phyloP scores from a whole-genome alignment of 2,329 filamentous ascomycete genomes.

The Xylariaceae sp. region DNA sequence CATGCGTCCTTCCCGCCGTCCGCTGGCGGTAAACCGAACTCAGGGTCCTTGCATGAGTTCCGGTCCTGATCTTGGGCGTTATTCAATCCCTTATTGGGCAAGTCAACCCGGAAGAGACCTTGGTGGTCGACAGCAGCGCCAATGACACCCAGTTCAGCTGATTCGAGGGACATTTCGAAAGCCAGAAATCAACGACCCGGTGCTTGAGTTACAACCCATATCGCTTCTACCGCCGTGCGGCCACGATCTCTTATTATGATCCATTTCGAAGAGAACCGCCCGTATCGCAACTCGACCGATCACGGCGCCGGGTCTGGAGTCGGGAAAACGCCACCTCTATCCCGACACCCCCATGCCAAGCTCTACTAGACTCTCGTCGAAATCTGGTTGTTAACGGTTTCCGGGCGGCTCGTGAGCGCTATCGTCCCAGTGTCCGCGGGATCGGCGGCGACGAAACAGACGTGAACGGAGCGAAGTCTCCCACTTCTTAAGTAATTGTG shows the following conservation, averaged over 20 bases:
- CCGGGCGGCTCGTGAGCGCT: too few species aligned
- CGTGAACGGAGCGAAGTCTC: too few species aligned
- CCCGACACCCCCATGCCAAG: background rate
- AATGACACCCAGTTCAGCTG: slow-evolving; percentile 1
- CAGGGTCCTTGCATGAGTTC: slow-evolving; percentile 1
- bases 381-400: too few species aligned
- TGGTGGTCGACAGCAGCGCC: background rate
- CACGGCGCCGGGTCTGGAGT: slow-evolving; percentile 1
- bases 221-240: background rate
- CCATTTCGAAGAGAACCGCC: background rate
- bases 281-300: slow-evolving; percentile 5
- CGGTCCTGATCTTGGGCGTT: background rate
- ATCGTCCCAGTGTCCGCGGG: too few species aligned
- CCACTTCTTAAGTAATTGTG: too few species aligned
- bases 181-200: background rate
- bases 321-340: background rate
- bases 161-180: slow-evolving; percentile 5
- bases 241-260: background rate
- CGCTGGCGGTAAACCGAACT: slow-evolving; percentile 39
- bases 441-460: too few species aligned
- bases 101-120: background rate
- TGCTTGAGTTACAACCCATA: background rate
- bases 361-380: too few species aligned
- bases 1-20: slow-evolving; percentile 50
- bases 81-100: slow-evolving; percentile 1